A percentile compares a stretch with the other conserved stretches of the same genome.
phyloP scores from a whole-genome alignment of 148 eudicot species.

The Gaultheria prostrata region DNA sequence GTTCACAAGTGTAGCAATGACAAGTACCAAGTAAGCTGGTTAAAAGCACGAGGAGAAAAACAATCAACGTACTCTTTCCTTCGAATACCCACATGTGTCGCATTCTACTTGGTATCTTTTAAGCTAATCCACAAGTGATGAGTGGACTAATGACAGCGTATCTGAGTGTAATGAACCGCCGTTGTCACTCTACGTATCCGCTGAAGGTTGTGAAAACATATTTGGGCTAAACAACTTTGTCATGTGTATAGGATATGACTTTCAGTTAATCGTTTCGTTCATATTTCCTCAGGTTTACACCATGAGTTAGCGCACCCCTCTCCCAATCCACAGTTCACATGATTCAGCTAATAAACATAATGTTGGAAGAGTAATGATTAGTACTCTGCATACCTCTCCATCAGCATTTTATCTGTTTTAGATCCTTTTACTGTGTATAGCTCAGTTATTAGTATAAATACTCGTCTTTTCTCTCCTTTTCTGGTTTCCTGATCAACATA shows the following conservation, averaged over 20 bases:
- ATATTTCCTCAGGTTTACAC: neutral
- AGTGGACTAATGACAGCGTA: neutral
- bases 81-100: neutral
- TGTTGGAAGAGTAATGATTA: neutral
- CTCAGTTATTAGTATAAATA: neutral
- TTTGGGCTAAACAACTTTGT: neutral
- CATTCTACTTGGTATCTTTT: neutral
- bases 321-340: slow-evolving; percentile 1
- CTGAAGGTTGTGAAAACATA: neutral
- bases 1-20: neutral
- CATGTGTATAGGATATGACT: neutral
- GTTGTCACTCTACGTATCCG: neutral
- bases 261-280: neutral
- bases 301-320: neutral
- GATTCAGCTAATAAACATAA: neutral
- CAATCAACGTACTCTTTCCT: neutral
- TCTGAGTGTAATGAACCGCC: neutral
- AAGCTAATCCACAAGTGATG: neutral
- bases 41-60: neutral
- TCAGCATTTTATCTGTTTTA: neutral
- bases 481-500: neutral
- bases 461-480: neutral
- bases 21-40: neutral
- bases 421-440: neutral
- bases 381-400: neutral